Evolutionary conservation across 306 rosid species (phyloP).

Genomic region (Gynostemma pentaphyllum): DNA sequence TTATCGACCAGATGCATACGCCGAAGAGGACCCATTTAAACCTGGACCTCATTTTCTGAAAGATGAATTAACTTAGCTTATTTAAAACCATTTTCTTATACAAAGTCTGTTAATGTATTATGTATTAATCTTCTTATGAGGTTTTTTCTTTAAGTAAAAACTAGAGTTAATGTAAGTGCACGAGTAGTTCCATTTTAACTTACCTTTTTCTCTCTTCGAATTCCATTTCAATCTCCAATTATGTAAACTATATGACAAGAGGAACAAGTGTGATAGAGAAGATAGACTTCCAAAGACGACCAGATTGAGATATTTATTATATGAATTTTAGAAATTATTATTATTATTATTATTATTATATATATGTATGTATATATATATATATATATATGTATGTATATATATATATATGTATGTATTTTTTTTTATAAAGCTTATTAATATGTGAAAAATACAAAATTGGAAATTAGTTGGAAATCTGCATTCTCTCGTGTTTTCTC

Average conservation of each 20-base stretch:
- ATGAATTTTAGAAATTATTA: too few relatives aligned
- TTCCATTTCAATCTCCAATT: neutral
- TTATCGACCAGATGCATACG: constrained; percentile 68
- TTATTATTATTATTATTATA: too few relatives aligned
- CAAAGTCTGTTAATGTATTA: neutral
- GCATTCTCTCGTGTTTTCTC: neutral
- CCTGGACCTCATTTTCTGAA: constrained; percentile 62
- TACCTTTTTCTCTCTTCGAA: neutral
- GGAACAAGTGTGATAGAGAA: too few relatives aligned
- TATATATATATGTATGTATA: too few relatives aligned
- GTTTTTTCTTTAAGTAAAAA: too few relatives aligned
- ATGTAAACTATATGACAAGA: too few relatives aligned
- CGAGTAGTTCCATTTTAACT: neutral
- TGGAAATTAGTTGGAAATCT: neutral
- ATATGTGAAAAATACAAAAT: neutral
- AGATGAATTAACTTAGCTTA: constrained; percentile 32
- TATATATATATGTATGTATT: too few relatives aligned
- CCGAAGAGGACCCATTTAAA: constrained; percentile 60
- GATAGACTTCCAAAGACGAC: too few relatives aligned
- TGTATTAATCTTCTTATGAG: neutral
- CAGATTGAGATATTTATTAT: too few relatives aligned
- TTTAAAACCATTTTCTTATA: neutral
- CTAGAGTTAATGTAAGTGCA: neutral
- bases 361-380: too few relatives aligned
- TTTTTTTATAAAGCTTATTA: too few relatives aligned